phyloP scores from a whole-genome alignment of 2,329 filamentous ascomycete species.

The Westerdykella aurantiaca region DNA sequence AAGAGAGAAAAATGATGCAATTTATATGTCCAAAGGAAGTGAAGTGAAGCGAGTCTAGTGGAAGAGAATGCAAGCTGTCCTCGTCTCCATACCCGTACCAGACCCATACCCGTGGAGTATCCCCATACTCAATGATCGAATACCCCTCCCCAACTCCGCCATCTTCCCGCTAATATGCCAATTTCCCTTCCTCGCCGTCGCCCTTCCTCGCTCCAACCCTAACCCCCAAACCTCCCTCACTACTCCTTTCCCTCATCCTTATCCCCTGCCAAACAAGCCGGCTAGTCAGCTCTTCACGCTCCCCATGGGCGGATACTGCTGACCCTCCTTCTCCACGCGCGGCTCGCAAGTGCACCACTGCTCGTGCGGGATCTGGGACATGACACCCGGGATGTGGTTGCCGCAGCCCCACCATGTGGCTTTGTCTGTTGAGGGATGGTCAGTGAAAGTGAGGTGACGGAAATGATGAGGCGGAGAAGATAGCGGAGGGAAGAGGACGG shows the following conservation, averaged over 20 bases:
- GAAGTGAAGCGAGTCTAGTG: no score
- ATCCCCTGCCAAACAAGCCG: conserved; percentile 3
- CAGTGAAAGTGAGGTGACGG: conserved; percentile 1
- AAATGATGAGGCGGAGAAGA: background rate
- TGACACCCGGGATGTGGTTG: conserved; percentile 55
- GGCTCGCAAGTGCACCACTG: conserved; percentile 63
- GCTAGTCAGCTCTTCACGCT: conserved; percentile 27
- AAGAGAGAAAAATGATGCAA: no score
- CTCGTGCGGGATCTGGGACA: conserved; percentile 53
- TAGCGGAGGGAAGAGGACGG: background rate
- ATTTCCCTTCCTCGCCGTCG: no score
- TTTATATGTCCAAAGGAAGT: no score
- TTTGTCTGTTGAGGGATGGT: conserved; percentile 42
- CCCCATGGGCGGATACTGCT: conserved; percentile 61
- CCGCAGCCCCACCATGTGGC: conserved; percentile 62
- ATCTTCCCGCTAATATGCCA: no score
- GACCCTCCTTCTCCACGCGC: conserved; percentile 55
- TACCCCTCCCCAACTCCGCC: no score
- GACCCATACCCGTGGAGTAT: no score
- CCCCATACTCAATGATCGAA: no score
- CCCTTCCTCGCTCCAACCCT: background rate
- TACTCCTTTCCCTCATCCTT: background rate
- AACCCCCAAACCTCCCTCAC: background rate
- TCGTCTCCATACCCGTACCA: no score
- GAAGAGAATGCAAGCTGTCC: no score